Evolutionary conservation across 169 alveolate species (phyloP), one percentile per base, ranked within the genome.

Genomic region (Ophryocystis elektroscirrha): DNA sequence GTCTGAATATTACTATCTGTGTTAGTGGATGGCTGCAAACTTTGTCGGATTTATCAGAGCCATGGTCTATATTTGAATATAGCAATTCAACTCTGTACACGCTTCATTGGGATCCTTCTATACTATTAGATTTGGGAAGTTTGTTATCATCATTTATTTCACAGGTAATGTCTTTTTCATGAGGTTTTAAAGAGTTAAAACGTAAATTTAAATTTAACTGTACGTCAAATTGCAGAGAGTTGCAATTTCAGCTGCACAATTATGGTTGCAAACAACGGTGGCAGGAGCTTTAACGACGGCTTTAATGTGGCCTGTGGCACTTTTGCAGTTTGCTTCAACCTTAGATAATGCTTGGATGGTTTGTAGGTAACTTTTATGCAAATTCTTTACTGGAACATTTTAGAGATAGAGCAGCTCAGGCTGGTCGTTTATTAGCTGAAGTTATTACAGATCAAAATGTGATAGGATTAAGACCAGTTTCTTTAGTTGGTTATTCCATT

Each of bases 381-480:
- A 42, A 9, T 24, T 28, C 36, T 42, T 32, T 32, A 28, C 25
- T n/a, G n/a, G n/a, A n/a, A n/a, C n/a, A n/a, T 23, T 62, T 71
- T 41, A 60, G 81, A 49, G 80, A 78, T 27, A 63, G 83, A 47
- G 85, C 93, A 12, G 70, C 72, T 58, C 81, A 65, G 52, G 85
- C 84, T 9, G 93, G 91, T 18, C 44, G 65, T 22, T 56, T 78
- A 1, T 70, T 83, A 38, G 93, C 93, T 1, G 79, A 74, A 25
- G 89, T 85, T 6, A 63, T 82, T 15, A 58, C 78, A 37, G 55
- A 28, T 32, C n/a, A n/a, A 42, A 57, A 59, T 59, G 65, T 76
- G 7, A 78, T 74, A 28, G 93, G 93, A 1, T 74, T 80, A 51
- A 59, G 93, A 19, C 93, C 88, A 0, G 82, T 80, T 43, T 73